A percentile compares a stretch with the other conserved stretches of the same genome.
These are phyloP conservation scores for Pseudofabraea citricarpa DNA, from an alignment of 2,329 filamentous ascomycete genomes.

Conservation along the genomic window DNA sequence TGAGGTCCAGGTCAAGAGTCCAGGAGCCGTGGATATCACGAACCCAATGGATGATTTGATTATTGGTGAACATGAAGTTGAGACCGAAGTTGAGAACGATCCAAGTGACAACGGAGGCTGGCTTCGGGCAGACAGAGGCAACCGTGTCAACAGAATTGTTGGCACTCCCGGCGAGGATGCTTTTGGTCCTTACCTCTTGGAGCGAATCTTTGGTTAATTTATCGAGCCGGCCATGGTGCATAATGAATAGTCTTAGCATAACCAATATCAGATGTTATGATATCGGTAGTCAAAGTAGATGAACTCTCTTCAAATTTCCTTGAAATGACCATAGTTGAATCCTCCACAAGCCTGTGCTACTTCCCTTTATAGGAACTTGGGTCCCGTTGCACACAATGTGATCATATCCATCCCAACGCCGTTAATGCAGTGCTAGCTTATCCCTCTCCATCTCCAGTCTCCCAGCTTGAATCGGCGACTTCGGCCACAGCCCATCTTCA, in stretches of 20 bases:
- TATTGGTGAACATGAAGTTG: slow-evolving; percentile 35
- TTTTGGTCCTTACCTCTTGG: slow-evolving; percentile 63
- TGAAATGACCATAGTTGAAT: too few species aligned
- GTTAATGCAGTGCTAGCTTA: slow-evolving; percentile 27
- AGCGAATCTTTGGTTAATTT: slow-evolving; percentile 53
- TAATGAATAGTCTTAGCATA: neutral
- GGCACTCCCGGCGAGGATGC: slow-evolving; percentile 60
- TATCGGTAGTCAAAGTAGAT: too few species aligned
- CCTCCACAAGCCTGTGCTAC: too few species aligned
- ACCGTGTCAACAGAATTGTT: slow-evolving; percentile 73
- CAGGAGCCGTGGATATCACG: slow-evolving; percentile 26
- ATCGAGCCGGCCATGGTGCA: neutral
- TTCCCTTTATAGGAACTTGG: too few species aligned
- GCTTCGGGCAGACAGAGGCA: slow-evolving; percentile 70
- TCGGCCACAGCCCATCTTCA: too few species aligned
- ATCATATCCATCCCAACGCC: slow-evolving; percentile 21
- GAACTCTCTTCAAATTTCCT: too few species aligned
- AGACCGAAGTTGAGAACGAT: slow-evolving; percentile 46
- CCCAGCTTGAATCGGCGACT: neutral
- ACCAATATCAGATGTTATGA: too few species aligned
- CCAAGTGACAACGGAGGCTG: slow-evolving; percentile 72
- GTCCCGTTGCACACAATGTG: too few species aligned
- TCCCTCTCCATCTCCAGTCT: slow-evolving; percentile 4
- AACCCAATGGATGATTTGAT: slow-evolving; percentile 31
- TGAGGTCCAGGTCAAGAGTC: slow-evolving; percentile 25